Evolutionary conservation across 306 rosid species (phyloP), one percentile per base, ranked within the genome.

Genomic region (Prunus davidiana): DNA sequence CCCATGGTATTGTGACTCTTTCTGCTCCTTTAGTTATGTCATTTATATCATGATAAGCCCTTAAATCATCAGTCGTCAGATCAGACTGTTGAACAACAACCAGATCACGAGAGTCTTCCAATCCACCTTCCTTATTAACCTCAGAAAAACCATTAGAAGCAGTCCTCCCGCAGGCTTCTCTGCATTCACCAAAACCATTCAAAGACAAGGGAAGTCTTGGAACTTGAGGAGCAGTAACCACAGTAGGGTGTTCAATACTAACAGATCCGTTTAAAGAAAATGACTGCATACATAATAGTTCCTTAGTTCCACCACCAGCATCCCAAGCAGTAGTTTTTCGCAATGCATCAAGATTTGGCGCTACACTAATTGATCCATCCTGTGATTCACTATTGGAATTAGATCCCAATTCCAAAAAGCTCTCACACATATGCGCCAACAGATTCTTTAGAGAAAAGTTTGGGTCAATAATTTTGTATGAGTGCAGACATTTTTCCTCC

Each of bases 11-110:
- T 65, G 67, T 80, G 69, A 90, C 89, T 51, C 76, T 83, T 87
- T 95, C 99, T 88, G 88, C 97, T 73, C 97, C 99, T 86, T 82
- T 95, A 25, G 93, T 72, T 76, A 95, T 74, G 82, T 95, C 99
- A 67, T 80, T 78, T 34, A 77, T 78, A 69, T 84, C 81, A 61
- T 83, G 86, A 76, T 81, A 67, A 75, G 76, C 76, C 78, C 83
- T 84, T 64, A 72, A 51, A 64, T 90, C 89, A 73, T 69, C 82
- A 74, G 76, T 76, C 65, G 79, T 69, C 67, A 67, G 82, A n/a
- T 82, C 80, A 76, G 67, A 54, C 70, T 81, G 84, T 24, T 84
- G 79, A 79, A 75, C 86, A 86, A 78, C 78, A 72, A 77, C 85
- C 84, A 74, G 78, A 80, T 77, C 51, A 43, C 45, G 45, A 66